phyloP scores from a whole-genome alignment of 2,329 filamentous ascomycete genomes.

The Knufia fluminis region DNA sequence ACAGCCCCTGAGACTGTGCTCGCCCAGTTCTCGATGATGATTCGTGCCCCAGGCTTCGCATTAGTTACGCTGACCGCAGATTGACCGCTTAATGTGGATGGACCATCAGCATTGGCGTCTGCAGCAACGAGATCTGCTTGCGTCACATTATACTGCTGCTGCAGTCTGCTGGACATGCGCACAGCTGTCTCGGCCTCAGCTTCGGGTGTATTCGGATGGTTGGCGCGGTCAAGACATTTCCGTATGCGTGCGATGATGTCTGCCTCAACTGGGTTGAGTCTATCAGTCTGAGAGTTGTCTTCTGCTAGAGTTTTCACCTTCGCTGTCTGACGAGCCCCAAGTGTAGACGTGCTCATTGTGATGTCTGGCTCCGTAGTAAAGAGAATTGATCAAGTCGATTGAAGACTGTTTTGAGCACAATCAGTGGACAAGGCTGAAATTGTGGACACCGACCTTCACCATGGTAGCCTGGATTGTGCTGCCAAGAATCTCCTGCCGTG shows the following conservation, averaged over 20 bases:
- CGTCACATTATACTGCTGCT: conserved; percentile 14
- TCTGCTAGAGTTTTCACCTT: conserved; percentile 3
- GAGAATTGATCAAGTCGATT: no score
- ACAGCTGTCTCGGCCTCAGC: conserved; percentile 21
- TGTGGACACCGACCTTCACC: not conserved
- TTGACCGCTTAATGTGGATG: conserved; percentile 7
- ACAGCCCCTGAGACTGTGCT: conserved; percentile 7
- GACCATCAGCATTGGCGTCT: conserved; percentile 2
- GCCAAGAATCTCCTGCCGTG: not conserved
- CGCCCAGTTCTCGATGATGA: conserved; percentile 11
- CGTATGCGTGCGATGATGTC: conserved; percentile 20
- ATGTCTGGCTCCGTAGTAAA: not conserved
- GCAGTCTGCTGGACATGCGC: conserved; percentile 8
- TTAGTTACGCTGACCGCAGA: conserved; percentile 11
- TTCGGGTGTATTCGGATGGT: conserved; percentile 20
- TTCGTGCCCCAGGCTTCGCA: conserved; percentile 3
- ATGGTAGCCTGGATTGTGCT: not conserved
- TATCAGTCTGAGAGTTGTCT: not conserved
- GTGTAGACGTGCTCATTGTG: not conserved
- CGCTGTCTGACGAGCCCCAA: not conserved
- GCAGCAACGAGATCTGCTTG: conserved; percentile 13
- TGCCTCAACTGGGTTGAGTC: conserved; percentile 18
- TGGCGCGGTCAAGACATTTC: conserved; percentile 22
- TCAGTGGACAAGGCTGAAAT: no score
- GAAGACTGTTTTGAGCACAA: no score